Percentiles rank a stretch among this genome's conserved stretches.
Evolutionary conservation across 345 rosid genomes (phyloP).

Genomic region (Citrus cavaleriei): DNA sequence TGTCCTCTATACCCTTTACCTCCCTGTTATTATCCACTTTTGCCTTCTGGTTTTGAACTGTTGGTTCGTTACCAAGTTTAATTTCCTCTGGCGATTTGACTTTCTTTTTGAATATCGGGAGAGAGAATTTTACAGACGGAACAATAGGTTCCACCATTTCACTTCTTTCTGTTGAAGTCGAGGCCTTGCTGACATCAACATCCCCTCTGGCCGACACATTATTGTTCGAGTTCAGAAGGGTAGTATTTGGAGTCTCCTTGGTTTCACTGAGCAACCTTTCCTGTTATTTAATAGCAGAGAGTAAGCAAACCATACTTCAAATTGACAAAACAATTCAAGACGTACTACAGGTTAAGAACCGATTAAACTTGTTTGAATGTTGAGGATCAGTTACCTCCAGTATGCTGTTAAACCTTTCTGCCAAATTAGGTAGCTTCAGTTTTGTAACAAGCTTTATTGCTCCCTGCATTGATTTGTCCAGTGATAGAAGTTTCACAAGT

Average conservation of each 20-base stretch:
- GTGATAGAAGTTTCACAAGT: constrained; percentile 65
- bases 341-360: neutral
- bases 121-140: constrained; percentile 36
- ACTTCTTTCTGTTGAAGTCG: constrained; percentile 23
- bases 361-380: neutral
- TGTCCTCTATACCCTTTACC: constrained; percentile 11
- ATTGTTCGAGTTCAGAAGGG: constrained; percentile 13
- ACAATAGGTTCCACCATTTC: constrained; percentile 28
- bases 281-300: constrained; percentile 32
- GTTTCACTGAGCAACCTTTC: constrained; percentile 69
- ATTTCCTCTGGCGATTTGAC: constrained; percentile 28
- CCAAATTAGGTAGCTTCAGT: constrained; percentile 88
- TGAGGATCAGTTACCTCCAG: constrained; percentile 52
- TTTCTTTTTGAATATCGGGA: constrained; percentile 46
- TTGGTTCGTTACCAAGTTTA: constrained; percentile 32
- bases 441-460: constrained; percentile 87
- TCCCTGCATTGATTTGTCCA: constrained; percentile 81
- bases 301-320: neutral
- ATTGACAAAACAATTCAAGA: neutral
- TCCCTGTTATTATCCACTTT: constrained; percentile 17
- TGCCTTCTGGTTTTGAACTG: constrained; percentile 18
- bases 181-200: constrained; percentile 24
- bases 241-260: constrained; percentile 17
- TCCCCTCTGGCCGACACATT: constrained; percentile 11
- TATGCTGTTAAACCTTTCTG: constrained; percentile 74